Evolutionary conservation across 805 yeast genomes (phyloP).

Genomic region (Starmerella potacharoeniae): DNA sequence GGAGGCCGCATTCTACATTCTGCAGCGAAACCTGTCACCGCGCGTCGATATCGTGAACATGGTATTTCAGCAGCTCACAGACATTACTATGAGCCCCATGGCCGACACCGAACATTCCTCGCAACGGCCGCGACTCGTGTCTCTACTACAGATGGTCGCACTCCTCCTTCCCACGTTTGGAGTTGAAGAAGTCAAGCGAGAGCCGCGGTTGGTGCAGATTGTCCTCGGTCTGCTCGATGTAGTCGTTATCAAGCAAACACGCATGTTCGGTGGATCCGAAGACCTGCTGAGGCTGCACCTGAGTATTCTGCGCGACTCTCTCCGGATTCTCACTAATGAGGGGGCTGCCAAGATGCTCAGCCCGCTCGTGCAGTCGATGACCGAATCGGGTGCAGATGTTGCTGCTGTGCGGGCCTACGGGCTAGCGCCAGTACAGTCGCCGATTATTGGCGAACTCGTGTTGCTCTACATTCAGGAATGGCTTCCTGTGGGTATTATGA

Average conservation of each 20-base stretch:
- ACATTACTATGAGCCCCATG: slow-evolving; percentile 7
- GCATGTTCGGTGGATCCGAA: slow-evolving; percentile 6
- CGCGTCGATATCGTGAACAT: slow-evolving; percentile 5
- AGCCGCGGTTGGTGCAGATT: slow-evolving; percentile 18
- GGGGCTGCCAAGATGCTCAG: not conserved
- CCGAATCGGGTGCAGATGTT: slow-evolving; percentile 49
- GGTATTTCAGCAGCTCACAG: slow-evolving; percentile 10
- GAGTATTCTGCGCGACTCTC: slow-evolving; percentile 9
- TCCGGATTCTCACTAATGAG: slow-evolving; percentile 1
- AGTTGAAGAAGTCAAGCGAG: not conserved
- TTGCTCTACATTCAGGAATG: slow-evolving; percentile 60
- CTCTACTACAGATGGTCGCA: slow-evolving; percentile 10
- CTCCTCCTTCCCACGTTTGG: slow-evolving; percentile 18
- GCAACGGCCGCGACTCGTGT: not conserved
- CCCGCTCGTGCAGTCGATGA: slow-evolving; percentile 28
- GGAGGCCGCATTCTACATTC: slow-evolving; percentile 9
- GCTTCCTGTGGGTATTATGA: slow-evolving; percentile 44
- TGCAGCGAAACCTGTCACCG: slow-evolving; percentile 5
- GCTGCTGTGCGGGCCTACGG: slow-evolving; percentile 46
- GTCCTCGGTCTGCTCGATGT: slow-evolving; percentile 42
- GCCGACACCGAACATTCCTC: not conserved
- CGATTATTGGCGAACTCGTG: slow-evolving; percentile 59
- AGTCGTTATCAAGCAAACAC: slow-evolving; percentile 37
- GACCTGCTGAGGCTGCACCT: slow-evolving; percentile 11
- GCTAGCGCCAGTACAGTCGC: slow-evolving; percentile 45